phyloP scores from a whole-genome alignment of 2,329 filamentous ascomycete genomes.

The Xylaria arbuscula region DNA sequence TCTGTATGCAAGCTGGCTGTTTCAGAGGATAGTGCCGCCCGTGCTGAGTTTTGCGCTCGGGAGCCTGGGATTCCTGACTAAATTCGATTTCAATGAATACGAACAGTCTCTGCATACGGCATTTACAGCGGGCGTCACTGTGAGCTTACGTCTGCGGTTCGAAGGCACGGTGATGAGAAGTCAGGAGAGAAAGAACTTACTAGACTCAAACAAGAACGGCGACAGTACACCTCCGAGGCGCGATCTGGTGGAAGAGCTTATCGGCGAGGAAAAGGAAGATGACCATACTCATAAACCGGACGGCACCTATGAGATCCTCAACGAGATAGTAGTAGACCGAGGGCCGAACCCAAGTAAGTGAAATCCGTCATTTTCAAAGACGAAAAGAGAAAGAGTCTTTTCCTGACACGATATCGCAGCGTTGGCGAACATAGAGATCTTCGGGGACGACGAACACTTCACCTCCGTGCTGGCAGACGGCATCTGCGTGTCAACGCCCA shows the following conservation, averaged over 20 bases:
- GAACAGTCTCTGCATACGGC: conserved; percentile 74
- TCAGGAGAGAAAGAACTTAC: conserved; percentile 58
- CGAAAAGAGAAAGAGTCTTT: neutral
- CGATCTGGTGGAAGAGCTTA: conserved; percentile 88
- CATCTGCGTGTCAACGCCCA: conserved; percentile 92
- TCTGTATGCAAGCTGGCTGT: conserved; percentile 94
- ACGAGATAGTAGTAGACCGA: conserved; percentile 95
- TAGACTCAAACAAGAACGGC: conserved; percentile 45
- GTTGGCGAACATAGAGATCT: conserved; percentile 92
- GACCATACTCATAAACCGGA: conserved; percentile 87
- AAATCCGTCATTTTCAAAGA: conserved; percentile 6
- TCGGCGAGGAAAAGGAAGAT: conserved; percentile 86
- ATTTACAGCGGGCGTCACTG: conserved; percentile 85
- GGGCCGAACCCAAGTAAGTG: conserved; percentile 88
- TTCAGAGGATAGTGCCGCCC: conserved; percentile 93
- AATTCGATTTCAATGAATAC: conserved; percentile 89
- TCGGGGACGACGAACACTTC: conserved; percentile 94
- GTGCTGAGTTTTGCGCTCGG: conserved; percentile 92
- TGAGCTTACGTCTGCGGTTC: conserved; percentile 87
- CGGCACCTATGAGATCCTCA: conserved; percentile 88
- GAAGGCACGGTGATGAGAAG: conserved; percentile 94
- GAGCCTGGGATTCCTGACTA: conserved; percentile 93
- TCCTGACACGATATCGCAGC: conserved; percentile 59
- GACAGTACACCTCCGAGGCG: conserved; percentile 58
- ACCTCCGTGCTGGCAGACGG: conserved; percentile 94